phyloP scores from a whole-genome alignment of 768 basidiomycete genomes.

The Psilocybe subaeruginosa region DNA sequence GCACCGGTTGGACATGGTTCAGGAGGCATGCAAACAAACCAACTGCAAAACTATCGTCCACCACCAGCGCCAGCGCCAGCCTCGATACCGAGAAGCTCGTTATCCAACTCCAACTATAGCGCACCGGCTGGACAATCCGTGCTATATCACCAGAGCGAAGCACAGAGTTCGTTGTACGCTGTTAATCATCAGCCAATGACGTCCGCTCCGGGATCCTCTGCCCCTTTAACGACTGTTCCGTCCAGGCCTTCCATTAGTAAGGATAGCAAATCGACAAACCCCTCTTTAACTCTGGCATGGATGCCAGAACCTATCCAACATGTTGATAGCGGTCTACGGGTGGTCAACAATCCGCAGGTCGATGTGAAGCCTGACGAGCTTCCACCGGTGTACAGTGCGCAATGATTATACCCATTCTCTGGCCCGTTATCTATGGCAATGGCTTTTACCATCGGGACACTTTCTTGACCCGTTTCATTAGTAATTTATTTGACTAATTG shows the following conservation, averaged over 20 bases:
- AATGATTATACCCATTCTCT: not conserved
- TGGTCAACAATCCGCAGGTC: not conserved
- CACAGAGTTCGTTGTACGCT: not conserved
- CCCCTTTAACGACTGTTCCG: not conserved
- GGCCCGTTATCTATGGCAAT: not conserved
- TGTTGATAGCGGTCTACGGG: conserved; percentile 9
- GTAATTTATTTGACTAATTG: not conserved
- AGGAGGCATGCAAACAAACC: not conserved
- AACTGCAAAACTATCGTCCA: not conserved
- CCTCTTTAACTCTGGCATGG: conserved; percentile 1
- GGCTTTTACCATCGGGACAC: not conserved
- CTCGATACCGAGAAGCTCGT: not conserved
- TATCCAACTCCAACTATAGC: not conserved
- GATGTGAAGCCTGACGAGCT: not conserved
- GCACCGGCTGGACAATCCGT: conserved; percentile 1
- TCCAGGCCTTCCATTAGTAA: not conserved
- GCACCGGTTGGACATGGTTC: not conserved
- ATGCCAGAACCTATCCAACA: conserved; percentile 7
- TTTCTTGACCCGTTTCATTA: not conserved
- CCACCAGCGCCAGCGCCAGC: not conserved
- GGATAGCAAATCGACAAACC: conserved; percentile 1
- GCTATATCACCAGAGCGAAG: conserved; percentile 3
- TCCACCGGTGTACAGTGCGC: conserved; percentile 4
- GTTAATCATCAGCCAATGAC: not conserved
- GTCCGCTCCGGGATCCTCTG: not conserved